phyloP scores from a whole-genome alignment of 164 flowering plant genomes.

The Chimonanthus praecox region DNA sequence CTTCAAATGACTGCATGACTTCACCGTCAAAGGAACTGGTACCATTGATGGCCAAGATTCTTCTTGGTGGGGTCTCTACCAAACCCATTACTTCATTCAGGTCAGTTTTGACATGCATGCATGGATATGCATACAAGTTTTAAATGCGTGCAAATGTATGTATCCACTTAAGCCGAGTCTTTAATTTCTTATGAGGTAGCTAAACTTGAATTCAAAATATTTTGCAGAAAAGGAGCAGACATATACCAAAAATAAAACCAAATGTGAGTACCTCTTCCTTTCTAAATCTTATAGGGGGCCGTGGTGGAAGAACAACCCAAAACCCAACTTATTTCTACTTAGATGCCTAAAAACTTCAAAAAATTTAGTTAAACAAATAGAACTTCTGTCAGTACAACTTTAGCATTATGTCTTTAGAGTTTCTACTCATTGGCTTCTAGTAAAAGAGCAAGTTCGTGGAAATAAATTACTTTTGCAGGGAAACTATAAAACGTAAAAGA shows the following conservation, averaged over 20 bases:
- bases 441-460: too few relatives aligned
- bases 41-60: conserved; percentile 73
- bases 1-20: conserved; percentile 69
- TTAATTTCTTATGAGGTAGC: not conserved
- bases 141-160: too few relatives aligned
- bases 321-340: not conserved
- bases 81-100: conserved; percentile 19
- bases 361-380: not conserved
- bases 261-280: conserved; percentile 44
- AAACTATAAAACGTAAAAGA: too few relatives aligned
- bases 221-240: conserved; percentile 49
- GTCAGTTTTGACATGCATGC: conserved; percentile 11
- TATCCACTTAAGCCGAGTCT: too few relatives aligned
- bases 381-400: not conserved
- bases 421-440: too few relatives aligned
- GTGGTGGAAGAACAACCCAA: not conserved
- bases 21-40: conserved; percentile 76
- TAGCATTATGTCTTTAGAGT: too few relatives aligned
- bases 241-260: conserved; percentile 57
- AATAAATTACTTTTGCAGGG: too few relatives aligned
- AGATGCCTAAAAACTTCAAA: not conserved
- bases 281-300: not conserved
- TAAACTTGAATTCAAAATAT: not conserved
- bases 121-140: too few relatives aligned
- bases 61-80: conserved; percentile 58